Base-by-base conservation (phyloP, 768 basidiomycete species). In the Lentinula guzmanii region DNA sequence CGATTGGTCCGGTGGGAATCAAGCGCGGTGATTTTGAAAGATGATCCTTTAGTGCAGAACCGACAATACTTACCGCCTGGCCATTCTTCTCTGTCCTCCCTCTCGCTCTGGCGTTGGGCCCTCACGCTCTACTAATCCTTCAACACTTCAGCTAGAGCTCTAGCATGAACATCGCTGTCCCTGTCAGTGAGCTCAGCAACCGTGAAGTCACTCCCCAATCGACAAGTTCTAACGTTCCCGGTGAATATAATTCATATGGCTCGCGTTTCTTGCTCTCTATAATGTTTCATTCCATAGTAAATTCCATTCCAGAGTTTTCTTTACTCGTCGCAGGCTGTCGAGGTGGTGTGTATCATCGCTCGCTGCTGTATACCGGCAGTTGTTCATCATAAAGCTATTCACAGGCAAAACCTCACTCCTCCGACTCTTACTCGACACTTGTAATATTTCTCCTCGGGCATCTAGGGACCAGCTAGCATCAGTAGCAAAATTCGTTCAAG, bases 371-470 rank as follows among this genome's bases (percentile, higher is more conserved):
- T 55, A 52, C 63, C 33, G 62, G 61, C 63, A 61, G 58, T 64
- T 59, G 61, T 67, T 59, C 65, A 68, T 62, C 66, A 57, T 67
- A 65, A 65, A 69, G 69, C 13, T 71, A 76, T 74, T 74, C 75
- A 75, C 77, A 81, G 85, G 90, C 75, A 94, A 94, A 82, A 91
- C 91, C 24, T 87, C 90, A 63, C 90, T 94, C 70, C 86, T 93
- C 70, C 85, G 90, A 61, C 88, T 93, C 68, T 80, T 94, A 65
- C 83, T 93, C 72, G 90, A 92, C 78, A 91, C 92, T 65, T 82
- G 82, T 77, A 77, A 82, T 70, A 78, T 93, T 68, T 82, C 89
- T 13, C 75, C 80, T 43, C 70, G 77, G 21, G 82, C 85, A 58
- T 78, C 83, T 52, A 86, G 85, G 69, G 90, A 90, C 69, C 90